Conservation (phyloP, 1,284 basidiomycete genomes). For the Melampsora americana region DNA sequence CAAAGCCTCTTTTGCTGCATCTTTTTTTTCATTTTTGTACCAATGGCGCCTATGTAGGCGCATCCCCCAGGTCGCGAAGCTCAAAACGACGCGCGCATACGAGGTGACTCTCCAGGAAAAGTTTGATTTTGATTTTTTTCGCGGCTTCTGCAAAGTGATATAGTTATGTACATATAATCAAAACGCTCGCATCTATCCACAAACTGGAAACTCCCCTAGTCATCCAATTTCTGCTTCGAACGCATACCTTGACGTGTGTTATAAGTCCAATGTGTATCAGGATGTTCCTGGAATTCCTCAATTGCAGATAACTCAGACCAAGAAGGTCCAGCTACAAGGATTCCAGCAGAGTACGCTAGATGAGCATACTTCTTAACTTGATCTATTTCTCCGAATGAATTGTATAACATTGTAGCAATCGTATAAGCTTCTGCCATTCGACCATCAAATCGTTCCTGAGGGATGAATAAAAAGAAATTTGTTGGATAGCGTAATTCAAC, state of each 20-base stretch:
- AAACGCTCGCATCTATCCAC: too few species aligned
- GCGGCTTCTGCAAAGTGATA: too few species aligned
- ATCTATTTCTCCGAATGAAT: conserved; percentile 19
- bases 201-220: too few species aligned
- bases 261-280: conserved; percentile 2
- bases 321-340: conserved; percentile 9
- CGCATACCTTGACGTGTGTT: background rate
- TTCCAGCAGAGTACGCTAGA: conserved; percentile 5
- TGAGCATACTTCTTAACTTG: conserved; percentile 1
- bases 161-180: too few species aligned
- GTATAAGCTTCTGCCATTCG: conserved; percentile 28
- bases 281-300: background rate
- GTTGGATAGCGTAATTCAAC: background rate
- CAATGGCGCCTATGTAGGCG: too few species aligned
- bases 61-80: too few species aligned
- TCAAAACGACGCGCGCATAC: too few species aligned
- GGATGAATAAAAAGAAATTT: background rate
- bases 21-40: too few species aligned
- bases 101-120: too few species aligned
- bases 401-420: conserved; percentile 22
- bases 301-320: conserved; percentile 16
- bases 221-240: too few species aligned
- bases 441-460: conserved; percentile 23
- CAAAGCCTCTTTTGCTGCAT: too few species aligned
- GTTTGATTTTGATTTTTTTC: too few species aligned